phyloP scores from a whole-genome alignment of 2,329 filamentous ascomycete genomes.

The Aspergillus intermedius region DNA sequence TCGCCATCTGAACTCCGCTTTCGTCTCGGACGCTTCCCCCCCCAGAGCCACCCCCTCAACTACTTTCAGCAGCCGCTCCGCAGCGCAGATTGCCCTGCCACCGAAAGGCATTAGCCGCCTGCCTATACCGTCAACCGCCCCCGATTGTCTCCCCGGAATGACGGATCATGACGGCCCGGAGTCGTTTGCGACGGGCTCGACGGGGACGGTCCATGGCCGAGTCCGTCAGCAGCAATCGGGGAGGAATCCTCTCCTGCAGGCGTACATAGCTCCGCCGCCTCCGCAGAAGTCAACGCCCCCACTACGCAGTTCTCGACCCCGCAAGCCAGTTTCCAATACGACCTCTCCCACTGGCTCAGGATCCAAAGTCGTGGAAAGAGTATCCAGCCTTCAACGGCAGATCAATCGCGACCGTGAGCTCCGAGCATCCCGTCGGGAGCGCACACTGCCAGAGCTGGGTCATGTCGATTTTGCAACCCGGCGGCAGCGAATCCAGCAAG shows the following conservation, averaged over 20 bases:
- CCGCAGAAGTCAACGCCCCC: constrained; percentile 66
- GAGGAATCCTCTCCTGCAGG: constrained; percentile 58
- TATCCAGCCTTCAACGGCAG: constrained; percentile 38
- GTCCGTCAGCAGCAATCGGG: constrained; percentile 35
- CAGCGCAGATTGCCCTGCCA: constrained; percentile 26
- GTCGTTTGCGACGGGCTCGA: constrained; percentile 27
- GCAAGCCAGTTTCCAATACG: constrained; percentile 70
- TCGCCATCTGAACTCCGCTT: constrained; percentile 35
- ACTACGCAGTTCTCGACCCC: constrained; percentile 72
- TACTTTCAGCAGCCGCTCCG: constrained; percentile 23
- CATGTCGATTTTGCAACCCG: constrained; percentile 80
- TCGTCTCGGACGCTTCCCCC: constrained; percentile 22
- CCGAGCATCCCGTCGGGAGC: constrained; percentile 30
- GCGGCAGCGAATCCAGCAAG: constrained; percentile 73
- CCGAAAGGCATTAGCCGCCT: constrained; percentile 36
- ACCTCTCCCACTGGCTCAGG: constrained; percentile 60
- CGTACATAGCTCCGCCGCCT: constrained; percentile 64
- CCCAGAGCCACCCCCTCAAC: constrained; percentile 30
- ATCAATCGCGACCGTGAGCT: constrained; percentile 26
- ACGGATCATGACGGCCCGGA: constrained; percentile 20
- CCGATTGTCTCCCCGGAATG: constrained; percentile 22
- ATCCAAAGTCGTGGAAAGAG: constrained; percentile 56
- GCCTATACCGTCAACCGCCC: constrained; percentile 30
- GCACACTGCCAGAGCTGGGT: constrained; percentile 55
- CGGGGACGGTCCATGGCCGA: constrained; percentile 29